Conservation (phyloP, 2,329 filamentous ascomycete species). For the Tolypocladium ovalisporum region DNA sequence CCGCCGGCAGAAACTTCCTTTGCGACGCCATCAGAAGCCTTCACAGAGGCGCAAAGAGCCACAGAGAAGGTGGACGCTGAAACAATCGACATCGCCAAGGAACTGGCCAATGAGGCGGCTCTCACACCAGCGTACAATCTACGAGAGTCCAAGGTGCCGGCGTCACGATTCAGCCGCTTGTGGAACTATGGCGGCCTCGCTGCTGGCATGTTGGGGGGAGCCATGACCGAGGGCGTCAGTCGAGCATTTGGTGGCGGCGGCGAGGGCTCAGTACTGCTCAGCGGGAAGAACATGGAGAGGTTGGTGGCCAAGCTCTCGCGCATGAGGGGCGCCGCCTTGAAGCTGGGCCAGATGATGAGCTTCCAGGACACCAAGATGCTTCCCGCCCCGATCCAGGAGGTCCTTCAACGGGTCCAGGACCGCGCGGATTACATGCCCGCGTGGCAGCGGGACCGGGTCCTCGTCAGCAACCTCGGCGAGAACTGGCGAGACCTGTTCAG, state of each 20-base stretch:
- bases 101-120: conserved; percentile 8
- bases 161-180: conserved; percentile 72
- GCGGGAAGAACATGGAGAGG: conserved; percentile 81
- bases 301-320: conserved; percentile 85
- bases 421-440: conserved; percentile 96
- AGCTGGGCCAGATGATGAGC: conserved; percentile 95
- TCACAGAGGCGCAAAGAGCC: too few relatives aligned
- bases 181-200: conserved; percentile 95
- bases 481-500: conserved; percentile 78
- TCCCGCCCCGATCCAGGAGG: conserved; percentile 73
- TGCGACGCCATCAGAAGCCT: not conserved
- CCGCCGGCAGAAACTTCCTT: not conserved
- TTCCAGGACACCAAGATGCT: conserved; percentile 97
- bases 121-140: conserved; percentile 48
- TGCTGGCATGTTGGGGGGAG: conserved; percentile 90
- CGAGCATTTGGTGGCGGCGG: conserved; percentile 60
- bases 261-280: conserved; percentile 74
- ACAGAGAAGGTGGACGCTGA: conserved; percentile 4
- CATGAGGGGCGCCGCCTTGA: conserved; percentile 95
- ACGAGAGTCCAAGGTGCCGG: conserved; percentile 81
- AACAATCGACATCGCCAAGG: conserved; percentile 13
- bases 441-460: conserved; percentile 79
- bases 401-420: conserved; percentile 90
- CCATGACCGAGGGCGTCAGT: conserved; percentile 74
- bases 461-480: conserved; percentile 64